Conservation (phyloP, 192 early-diverging fungal genomes). For the Umbelopsis vinacea region DNA sequence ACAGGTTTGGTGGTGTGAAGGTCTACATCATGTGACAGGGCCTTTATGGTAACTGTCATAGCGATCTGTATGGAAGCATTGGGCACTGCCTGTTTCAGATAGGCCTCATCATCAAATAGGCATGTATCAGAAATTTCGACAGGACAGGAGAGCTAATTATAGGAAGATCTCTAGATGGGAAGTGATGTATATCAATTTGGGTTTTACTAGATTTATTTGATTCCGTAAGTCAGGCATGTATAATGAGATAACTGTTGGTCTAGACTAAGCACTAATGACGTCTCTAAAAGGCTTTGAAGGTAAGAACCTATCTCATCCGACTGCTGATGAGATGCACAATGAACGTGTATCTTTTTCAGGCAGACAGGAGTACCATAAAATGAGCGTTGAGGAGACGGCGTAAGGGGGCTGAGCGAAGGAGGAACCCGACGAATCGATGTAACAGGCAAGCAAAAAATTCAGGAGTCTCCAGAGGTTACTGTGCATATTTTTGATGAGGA, state of each 20-base stretch:
- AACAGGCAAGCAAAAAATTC: not conserved
- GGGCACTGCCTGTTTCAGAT: not conserved
- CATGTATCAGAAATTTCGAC: no score
- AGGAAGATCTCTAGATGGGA: not conserved
- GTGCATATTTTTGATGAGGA: slow-evolving; percentile 16
- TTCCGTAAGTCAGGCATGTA: not conserved
- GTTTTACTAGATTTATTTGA: not conserved
- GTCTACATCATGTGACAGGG: not conserved
- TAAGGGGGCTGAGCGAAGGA: slow-evolving; percentile 13
- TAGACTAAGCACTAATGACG: no score
- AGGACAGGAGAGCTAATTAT: not conserved
- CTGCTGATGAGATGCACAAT: not conserved
- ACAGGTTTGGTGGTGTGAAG: no score
- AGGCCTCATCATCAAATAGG: no score
- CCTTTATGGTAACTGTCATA: not conserved
- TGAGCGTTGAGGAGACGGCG: slow-evolving; percentile 4
- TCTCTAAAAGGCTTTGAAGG: no score
- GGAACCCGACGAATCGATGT: slow-evolving; percentile 11
- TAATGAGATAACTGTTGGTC: no score
- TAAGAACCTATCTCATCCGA: no score
- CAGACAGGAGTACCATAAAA: slow-evolving; percentile 6
- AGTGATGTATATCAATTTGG: not conserved
- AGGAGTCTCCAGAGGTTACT: not conserved
- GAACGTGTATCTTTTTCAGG: not conserved
- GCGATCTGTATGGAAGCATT: not conserved